Percentiles rank a stretch among this genome's conserved stretches.
phyloP scores from a whole-genome alignment of 1,139 yeast species.

The Nadsonia commutata region DNA sequence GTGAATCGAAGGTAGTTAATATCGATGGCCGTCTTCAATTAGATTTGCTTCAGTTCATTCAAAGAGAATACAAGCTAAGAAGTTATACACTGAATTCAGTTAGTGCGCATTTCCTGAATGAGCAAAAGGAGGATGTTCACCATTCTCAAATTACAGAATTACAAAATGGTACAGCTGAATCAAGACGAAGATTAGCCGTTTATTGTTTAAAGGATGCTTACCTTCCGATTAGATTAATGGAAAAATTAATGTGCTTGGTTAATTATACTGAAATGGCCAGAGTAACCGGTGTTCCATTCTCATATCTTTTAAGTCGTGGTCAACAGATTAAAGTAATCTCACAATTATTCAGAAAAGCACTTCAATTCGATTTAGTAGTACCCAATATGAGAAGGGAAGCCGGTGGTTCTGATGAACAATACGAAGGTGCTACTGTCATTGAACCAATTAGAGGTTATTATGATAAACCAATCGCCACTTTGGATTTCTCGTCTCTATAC shows the following conservation, averaged over 20 bases:
- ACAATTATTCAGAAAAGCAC: constrained; percentile 83
- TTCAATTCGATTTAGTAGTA: constrained; percentile 69
- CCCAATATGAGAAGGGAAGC: constrained; percentile 86
- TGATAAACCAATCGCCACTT: constrained; percentile 92
- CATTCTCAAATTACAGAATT: constrained; percentile 90
- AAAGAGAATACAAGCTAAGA: constrained; percentile 87
- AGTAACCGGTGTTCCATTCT: constrained; percentile 96
- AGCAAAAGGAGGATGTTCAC: constrained; percentile 96
- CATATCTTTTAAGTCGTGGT: constrained; percentile 77
- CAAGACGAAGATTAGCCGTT: constrained; percentile 89
- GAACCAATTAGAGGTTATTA: constrained; percentile 94
- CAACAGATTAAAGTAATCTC: constrained; percentile 97
- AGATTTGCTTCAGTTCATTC: constrained; percentile 83
- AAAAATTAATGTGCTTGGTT: constrained; percentile 88
- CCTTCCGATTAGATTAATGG: constrained; percentile 72
- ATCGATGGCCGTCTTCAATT: constrained; percentile 94
- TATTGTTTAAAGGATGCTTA: constrained; percentile 96
- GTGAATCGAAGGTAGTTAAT: constrained; percentile 82
- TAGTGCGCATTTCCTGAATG: constrained; percentile 83
- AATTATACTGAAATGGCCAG: constrained; percentile 99
- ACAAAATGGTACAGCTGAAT: constrained; percentile 83
- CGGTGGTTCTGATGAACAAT: constrained; percentile 71
- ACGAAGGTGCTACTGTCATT: constrained; percentile 98
- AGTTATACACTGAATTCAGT: constrained; percentile 93
- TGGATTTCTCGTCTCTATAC: constrained; percentile 93